These are phyloP conservation scores for Solanum pennellii DNA, from an alignment of 257 asterid genomes.

Conservation along the genomic window DNA sequence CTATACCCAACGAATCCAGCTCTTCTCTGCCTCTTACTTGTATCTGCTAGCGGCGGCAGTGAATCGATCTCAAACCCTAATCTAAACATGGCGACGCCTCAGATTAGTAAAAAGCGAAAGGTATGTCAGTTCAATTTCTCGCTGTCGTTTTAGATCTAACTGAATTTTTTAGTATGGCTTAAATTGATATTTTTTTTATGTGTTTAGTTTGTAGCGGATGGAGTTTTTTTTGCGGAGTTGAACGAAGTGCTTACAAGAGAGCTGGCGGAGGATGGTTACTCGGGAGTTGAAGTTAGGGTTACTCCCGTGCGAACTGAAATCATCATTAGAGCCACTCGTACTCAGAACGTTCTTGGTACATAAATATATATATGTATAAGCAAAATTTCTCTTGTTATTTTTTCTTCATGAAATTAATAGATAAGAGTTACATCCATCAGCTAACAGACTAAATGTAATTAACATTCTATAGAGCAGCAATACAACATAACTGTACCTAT, in stretches of 20 bases:
- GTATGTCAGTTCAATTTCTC: not conserved
- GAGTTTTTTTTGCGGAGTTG: slow-evolving; percentile 47
- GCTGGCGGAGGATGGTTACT: slow-evolving; percentile 55
- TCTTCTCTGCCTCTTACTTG: not conserved
- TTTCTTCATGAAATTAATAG: not conserved
- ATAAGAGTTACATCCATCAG: not conserved
- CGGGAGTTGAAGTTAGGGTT: slow-evolving; percentile 55
- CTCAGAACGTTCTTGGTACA: slow-evolving; percentile 48
- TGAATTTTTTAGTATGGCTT: not conserved
- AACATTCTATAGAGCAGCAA: not conserved
- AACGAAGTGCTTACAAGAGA: slow-evolving; percentile 50
- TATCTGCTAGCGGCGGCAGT: not conserved
- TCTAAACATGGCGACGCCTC: not conserved
- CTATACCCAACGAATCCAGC: not conserved
- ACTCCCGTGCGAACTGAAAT: slow-evolving; percentile 58
- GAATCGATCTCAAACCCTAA: not conserved
- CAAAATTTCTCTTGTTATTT: not conserved
- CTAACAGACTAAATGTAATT: not conserved
- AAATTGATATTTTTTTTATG: not conserved
- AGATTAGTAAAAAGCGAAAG: slow-evolving; percentile 3
- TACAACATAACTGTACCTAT: not conserved
- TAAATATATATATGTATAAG: not conserved
- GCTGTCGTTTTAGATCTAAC: not conserved
- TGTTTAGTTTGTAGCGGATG: slow-evolving; percentile 41
- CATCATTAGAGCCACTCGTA: slow-evolving; percentile 51